A percentile compares a stretch with the other conserved stretches of the same genome.
phyloP scores from a whole-genome alignment of 371 early-diverging fungal genomes.

The Circinella umbellata region DNA sequence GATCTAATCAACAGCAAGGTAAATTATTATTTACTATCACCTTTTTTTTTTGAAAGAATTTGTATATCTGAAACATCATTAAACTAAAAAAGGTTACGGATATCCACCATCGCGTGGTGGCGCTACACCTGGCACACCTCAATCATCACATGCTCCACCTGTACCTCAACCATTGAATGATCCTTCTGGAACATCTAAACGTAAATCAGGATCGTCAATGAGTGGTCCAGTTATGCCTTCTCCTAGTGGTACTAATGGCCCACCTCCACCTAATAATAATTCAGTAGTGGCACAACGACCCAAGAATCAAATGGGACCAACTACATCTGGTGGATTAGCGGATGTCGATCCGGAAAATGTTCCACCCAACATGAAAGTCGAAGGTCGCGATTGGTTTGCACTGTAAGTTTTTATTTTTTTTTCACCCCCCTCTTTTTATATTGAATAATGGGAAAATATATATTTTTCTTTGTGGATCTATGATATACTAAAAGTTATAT shows the following conservation, averaged over 20 bases:
- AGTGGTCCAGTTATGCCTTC: slow-evolving; percentile 7
- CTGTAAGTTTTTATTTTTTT: slow-evolving; percentile 60
- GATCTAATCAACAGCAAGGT: slow-evolving; percentile 6
- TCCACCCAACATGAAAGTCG: slow-evolving; percentile 82
- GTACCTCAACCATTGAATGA: background rate
- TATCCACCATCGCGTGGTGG: slow-evolving; percentile 17
- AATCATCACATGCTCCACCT: slow-evolving; percentile 11
- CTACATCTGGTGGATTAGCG: slow-evolving; percentile 58
- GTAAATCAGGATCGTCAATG: slow-evolving; percentile 14
- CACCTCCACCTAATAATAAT: slow-evolving; percentile 7
- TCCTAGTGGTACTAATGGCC: background rate
- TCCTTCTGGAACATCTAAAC: slow-evolving; percentile 14
- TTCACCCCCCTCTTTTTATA: no score
- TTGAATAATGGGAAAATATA: no score
- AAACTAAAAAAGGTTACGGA: slow-evolving; percentile 4
- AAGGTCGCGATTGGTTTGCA: slow-evolving; percentile 92
- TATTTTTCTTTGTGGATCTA: no score
- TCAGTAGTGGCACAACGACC: slow-evolving; percentile 21
- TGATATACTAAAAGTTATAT: background rate
- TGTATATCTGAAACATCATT: background rate
- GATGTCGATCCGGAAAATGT: slow-evolving; percentile 87
- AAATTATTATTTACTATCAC: background rate
- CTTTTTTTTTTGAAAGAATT: no score
- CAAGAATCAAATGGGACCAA: slow-evolving; percentile 17
- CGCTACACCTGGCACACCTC: slow-evolving; percentile 18